Conservation (phyloP, 805 yeast species). For the Kuraishia ogatae region DNA sequence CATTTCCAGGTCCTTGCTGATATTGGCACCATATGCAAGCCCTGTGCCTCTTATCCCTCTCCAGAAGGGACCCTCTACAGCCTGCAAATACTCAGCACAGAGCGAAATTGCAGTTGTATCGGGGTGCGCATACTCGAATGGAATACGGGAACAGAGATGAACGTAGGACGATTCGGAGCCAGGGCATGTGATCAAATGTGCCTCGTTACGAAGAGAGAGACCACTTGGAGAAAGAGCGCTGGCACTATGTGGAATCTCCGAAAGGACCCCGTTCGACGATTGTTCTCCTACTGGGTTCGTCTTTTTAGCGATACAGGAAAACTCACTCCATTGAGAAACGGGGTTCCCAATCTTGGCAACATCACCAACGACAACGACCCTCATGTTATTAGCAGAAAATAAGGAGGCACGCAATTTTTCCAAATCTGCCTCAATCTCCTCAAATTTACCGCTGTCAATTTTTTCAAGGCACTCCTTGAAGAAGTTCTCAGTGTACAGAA, state of each 20-base stretch:
- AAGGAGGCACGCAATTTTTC: conserved; percentile 42
- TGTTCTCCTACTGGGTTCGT: too few relatives aligned
- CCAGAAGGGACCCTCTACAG: conserved; percentile 97
- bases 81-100: conserved; percentile 68
- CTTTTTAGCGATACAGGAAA: conserved; percentile 14
- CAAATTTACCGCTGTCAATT: conserved; percentile 47
- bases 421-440: conserved; percentile 36
- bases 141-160: conserved; percentile 49
- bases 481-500: conserved; percentile 52
- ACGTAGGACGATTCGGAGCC: conserved; percentile 79
- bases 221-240: conserved; percentile 53
- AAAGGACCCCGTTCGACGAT: neutral
- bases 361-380: conserved; percentile 68
- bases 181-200: conserved; percentile 63
- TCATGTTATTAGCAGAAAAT: conserved; percentile 50
- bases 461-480: conserved; percentile 37
- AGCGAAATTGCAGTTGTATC: conserved; percentile 67
- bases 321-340: conserved; percentile 46
- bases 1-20: conserved; percentile 50
- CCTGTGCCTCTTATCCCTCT: conserved; percentile 93
- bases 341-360: conserved; percentile 42
- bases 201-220: conserved; percentile 36
- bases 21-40: conserved; percentile 79
- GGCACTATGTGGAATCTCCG: conserved; percentile 13
- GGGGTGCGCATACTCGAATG: conserved; percentile 40